phyloP scores from a whole-genome alignment of 306 rosid species.

The Carpinus viminea region DNA sequence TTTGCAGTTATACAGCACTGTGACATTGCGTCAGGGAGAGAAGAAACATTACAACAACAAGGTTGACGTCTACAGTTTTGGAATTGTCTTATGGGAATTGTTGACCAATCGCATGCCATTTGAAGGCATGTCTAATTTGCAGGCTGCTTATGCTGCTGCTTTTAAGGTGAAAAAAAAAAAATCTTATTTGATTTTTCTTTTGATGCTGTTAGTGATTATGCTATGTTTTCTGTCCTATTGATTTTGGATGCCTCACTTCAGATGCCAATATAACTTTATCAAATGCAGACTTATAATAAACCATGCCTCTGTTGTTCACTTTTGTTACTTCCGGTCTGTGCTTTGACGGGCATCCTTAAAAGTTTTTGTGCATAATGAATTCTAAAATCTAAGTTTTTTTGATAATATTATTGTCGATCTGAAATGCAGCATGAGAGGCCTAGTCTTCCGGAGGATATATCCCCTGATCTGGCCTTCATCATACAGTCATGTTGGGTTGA shows the following conservation, averaged over 20 bases:
- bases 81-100: constrained; percentile 95
- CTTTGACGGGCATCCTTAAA: constrained; percentile 20
- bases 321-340: background rate
- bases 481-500: constrained; percentile 97
- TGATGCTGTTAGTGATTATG: constrained; percentile 13
- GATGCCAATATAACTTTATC: constrained; percentile 16
- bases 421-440: constrained; percentile 95
- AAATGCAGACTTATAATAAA: constrained; percentile 12
- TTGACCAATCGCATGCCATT: constrained; percentile 98
- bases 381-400: background rate
- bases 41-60: constrained; percentile 97
- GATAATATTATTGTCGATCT: constrained; percentile 29
- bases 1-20: constrained; percentile 92
- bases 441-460: constrained; percentile 63
- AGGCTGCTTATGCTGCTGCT: constrained; percentile 99
- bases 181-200: constrained; percentile 1
- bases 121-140: constrained; percentile 99
- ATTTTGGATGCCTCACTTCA: background rate
- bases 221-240: background rate
- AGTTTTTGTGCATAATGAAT: background rate
- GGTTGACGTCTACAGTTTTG: constrained; percentile 98
- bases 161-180: constrained; percentile 67
- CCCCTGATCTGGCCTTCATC: constrained; percentile 75
- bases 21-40: constrained; percentile 95
- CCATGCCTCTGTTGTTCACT: background rate